Percentiles rank a stretch among this genome's conserved stretches.
Conservation (phyloP, 192 early-diverging fungal species). For the Obelidium mucronatum region DNA sequence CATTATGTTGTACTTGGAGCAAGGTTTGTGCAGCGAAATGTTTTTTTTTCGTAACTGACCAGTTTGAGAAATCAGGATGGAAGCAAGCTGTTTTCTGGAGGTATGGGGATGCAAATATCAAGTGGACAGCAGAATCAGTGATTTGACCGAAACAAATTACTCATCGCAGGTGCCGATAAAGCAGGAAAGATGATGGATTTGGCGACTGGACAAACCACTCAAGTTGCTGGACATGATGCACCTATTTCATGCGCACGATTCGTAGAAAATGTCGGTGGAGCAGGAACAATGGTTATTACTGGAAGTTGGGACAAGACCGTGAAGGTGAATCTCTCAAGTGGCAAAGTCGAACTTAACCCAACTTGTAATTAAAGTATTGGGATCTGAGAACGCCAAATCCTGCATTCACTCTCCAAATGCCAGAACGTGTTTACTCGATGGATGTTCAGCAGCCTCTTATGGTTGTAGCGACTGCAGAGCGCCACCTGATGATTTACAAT, state of each 20-base stretch:
- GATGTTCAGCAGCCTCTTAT: constrained; percentile 80
- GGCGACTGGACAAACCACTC: constrained; percentile 77
- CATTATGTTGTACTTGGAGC: constrained; percentile 84
- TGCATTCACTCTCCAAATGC: constrained; percentile 73
- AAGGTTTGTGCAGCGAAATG: constrained; percentile 57
- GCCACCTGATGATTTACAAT: constrained; percentile 82
- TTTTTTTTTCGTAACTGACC: not conserved
- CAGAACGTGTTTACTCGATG: constrained; percentile 92
- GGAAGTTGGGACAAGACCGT: constrained; percentile 97
- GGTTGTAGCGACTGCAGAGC: constrained; percentile 94
- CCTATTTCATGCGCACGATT: constrained; percentile 83
- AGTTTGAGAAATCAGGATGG: constrained; percentile 92
- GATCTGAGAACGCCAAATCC: constrained; percentile 83
- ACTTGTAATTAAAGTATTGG: constrained; percentile 80
- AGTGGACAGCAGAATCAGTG: not conserved
- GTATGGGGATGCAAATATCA: no score
- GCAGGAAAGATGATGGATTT: constrained; percentile 86
- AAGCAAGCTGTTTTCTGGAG: constrained; percentile 85
- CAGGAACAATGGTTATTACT: constrained; percentile 77
- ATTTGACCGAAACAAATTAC: not conserved
- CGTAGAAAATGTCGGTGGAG: constrained; percentile 67
- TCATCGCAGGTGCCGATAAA: constrained; percentile 71
- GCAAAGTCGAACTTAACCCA: not conserved
- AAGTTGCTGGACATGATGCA: constrained; percentile 91
- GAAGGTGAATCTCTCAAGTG: constrained; percentile 51